Conservation (phyloP, 2,329 filamentous ascomycete genomes). For the Rachicladosporium sp. region DNA sequence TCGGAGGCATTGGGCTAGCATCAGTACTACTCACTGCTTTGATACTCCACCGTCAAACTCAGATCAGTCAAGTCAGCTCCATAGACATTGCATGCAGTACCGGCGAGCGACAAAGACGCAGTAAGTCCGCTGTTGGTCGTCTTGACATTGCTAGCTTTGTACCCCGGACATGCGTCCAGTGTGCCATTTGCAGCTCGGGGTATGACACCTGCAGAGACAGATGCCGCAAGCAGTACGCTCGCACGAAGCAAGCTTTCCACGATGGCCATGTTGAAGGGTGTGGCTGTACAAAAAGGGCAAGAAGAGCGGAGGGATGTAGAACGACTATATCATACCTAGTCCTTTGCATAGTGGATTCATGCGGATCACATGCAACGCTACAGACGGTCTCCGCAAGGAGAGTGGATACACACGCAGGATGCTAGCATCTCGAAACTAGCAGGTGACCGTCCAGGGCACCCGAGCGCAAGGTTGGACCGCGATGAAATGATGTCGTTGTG, state of each 20-base stretch:
- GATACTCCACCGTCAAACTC: constrained; percentile 46
- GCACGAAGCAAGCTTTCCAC: background rate
- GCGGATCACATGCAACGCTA: no score
- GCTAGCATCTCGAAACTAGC: no score
- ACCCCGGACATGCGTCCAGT: constrained; percentile 7
- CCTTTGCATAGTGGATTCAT: no score
- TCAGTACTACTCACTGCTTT: constrained; percentile 36
- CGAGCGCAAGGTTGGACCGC: no score
- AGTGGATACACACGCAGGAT: no score
- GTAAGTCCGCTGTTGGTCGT: constrained; percentile 7
- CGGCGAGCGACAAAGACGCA: constrained; percentile 9
- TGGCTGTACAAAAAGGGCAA: background rate
- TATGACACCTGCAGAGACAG: constrained; percentile 5
- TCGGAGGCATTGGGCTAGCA: background rate
- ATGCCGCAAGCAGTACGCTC: constrained; percentile 2
- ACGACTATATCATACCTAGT: no score
- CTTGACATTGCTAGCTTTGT: constrained; percentile 9
- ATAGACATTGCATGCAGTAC: constrained; percentile 10
- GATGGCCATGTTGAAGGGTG: background rate
- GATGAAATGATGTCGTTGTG: no score
- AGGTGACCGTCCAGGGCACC: no score
- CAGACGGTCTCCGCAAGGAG: no score
- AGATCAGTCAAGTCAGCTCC: constrained; percentile 11
- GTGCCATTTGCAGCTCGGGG: constrained; percentile 3
- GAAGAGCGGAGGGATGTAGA: no score